These are phyloP conservation scores for Allantophomopsis cytisporea DNA, from an alignment of 2,329 filamentous ascomycete species.

Conservation along the genomic window DNA sequence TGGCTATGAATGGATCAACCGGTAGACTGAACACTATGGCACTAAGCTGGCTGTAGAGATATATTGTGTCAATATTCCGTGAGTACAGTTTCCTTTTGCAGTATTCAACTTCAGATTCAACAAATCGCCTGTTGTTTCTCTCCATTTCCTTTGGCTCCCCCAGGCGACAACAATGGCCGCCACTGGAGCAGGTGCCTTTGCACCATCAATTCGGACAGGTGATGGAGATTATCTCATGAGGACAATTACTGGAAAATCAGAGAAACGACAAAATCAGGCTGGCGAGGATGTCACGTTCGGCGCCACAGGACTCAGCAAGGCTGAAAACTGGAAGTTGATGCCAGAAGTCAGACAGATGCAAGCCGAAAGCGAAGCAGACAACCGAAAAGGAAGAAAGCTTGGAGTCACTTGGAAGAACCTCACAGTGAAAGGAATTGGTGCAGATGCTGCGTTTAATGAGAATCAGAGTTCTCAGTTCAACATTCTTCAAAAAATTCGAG, in stretches of 20 bases:
- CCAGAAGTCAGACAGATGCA: slow-evolving; percentile 12
- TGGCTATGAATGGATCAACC: too few species aligned
- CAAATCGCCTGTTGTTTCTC: too few species aligned
- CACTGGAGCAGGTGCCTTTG: background rate
- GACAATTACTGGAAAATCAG: background rate
- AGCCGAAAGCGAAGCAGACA: slow-evolving; percentile 11
- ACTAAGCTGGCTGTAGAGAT: too few species aligned
- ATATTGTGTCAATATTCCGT: too few species aligned
- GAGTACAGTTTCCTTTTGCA: too few species aligned
- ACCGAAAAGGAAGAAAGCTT: slow-evolving; percentile 26
- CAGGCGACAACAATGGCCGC: background rate
- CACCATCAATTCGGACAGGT: background rate
- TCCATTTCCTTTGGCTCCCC: too few species aligned
- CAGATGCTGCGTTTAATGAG: slow-evolving; percentile 51
- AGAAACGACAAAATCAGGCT: background rate
- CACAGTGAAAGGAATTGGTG: slow-evolving; percentile 45
- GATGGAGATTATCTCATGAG: background rate
- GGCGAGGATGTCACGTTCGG: background rate
- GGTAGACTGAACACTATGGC: too few species aligned
- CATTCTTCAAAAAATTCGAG: slow-evolving; percentile 35
- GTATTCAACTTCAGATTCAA: too few species aligned
- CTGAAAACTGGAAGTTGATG: slow-evolving; percentile 14
- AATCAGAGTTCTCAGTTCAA: slow-evolving; percentile 48
- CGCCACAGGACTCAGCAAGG: slow-evolving; percentile 3
- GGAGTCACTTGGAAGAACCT: slow-evolving; percentile 54